Evolutionary conservation across 1,139 yeast genomes (phyloP).

Genomic region (Suhomyces panamericanus): DNA sequence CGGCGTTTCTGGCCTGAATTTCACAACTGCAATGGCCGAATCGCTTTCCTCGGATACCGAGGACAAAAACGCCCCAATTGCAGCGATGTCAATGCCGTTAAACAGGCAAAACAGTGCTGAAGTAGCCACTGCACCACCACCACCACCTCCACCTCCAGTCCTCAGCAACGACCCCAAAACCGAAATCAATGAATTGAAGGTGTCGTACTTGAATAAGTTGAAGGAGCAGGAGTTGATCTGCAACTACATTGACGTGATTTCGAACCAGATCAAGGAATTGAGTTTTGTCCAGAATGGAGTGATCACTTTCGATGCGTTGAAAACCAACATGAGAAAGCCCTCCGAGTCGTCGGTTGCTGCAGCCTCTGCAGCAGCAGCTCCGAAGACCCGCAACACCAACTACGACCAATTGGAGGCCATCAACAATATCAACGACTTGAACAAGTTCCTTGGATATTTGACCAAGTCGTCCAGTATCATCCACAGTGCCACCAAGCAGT

Average conservation of each 20-base stretch:
- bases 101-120: background rate
- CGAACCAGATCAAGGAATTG: slow-evolving; percentile 48
- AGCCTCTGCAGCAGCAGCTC: slow-evolving; percentile 7
- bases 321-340: slow-evolving; percentile 11
- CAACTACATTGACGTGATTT: slow-evolving; percentile 46
- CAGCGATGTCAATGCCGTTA: background rate
- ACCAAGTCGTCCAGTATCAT: slow-evolving; percentile 42
- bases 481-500: slow-evolving; percentile 42
- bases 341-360: slow-evolving; percentile 2
- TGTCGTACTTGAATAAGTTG: slow-evolving; percentile 38
- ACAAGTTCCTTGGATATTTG: slow-evolving; percentile 42
- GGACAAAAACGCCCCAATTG: background rate
- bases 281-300: slow-evolving; percentile 50
- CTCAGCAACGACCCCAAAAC: slow-evolving; percentile 18
- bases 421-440: slow-evolving; percentile 44
- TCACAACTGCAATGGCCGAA: slow-evolving; percentile 1
- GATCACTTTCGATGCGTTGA: slow-evolving; percentile 46
- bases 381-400: slow-evolving; percentile 10
- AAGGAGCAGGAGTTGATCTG: slow-evolving; percentile 48
- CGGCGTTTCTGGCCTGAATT: slow-evolving; percentile 7
- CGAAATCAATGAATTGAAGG: slow-evolving; percentile 28
- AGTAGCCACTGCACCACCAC: background rate
- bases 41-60: background rate
- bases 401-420: slow-evolving; percentile 44
- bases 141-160: slow-evolving; percentile 11